phyloP scores from a whole-genome alignment of 345 rosid species.

The Mallotus nudiflorus region DNA sequence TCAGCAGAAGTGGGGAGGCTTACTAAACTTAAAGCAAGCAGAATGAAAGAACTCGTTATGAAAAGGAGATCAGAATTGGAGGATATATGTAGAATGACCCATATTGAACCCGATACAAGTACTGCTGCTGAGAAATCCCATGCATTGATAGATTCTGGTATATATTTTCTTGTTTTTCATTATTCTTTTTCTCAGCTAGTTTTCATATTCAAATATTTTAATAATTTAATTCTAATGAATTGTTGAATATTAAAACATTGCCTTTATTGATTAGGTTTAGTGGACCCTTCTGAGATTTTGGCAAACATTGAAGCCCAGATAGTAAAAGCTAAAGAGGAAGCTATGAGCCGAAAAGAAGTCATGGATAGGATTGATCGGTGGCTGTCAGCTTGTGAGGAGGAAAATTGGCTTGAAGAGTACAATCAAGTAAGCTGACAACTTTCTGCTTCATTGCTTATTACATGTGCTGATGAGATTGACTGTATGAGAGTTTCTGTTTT shows the following conservation, averaged over 20 bases:
- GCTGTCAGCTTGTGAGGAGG: constrained; percentile 95
- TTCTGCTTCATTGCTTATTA: not conserved
- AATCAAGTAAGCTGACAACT: constrained; percentile 54
- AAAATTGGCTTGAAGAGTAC: constrained; percentile 95
- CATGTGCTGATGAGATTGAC: not conserved
- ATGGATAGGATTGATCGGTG: constrained; percentile 91
- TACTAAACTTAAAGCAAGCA: constrained; percentile 72
- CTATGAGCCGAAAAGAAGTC: constrained; percentile 83
- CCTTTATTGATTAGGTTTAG: constrained; percentile 59
- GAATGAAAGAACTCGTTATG: constrained; percentile 96
- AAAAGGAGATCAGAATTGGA: constrained; percentile 84
- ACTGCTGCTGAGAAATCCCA: constrained; percentile 88
- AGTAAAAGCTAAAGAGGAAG: constrained; percentile 75
- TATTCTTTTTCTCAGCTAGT: not conserved
- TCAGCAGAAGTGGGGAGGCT: constrained; percentile 84
- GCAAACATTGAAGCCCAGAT: constrained; percentile 79
- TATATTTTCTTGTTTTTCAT: constrained; percentile 3
- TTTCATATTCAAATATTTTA: too few relatives aligned
- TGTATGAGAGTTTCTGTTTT: not conserved
- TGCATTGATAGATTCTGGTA: constrained; percentile 95
- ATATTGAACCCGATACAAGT: constrained; percentile 80
- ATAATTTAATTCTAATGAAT: constrained; percentile 4
- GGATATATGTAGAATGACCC: constrained; percentile 67
- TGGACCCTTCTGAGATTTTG: constrained; percentile 89
- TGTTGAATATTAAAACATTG: not conserved